phyloP scores from a whole-genome alignment of 2,329 filamentous ascomycete species.

The Exophiala lecanii-corni region DNA sequence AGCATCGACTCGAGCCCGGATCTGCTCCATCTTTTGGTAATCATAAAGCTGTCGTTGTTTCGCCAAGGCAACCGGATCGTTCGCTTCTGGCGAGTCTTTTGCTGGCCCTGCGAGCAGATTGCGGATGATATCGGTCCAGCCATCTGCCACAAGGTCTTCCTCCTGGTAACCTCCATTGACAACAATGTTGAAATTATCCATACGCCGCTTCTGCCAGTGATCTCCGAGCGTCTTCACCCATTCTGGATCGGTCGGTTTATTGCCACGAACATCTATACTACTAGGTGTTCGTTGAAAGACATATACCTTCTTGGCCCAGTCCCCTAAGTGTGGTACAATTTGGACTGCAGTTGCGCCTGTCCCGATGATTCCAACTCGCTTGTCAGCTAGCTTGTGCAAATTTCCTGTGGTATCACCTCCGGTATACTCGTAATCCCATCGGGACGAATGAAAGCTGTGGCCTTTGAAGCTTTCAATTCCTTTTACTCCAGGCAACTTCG shows the following conservation, averaged over 20 bases:
- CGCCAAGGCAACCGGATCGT: constrained; percentile 3
- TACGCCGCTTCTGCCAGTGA: constrained; percentile 28
- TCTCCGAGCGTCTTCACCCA: constrained; percentile 7
- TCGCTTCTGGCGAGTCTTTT: not conserved
- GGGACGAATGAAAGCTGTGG: constrained; percentile 40
- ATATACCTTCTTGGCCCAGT: constrained; percentile 29
- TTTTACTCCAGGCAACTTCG: constrained; percentile 26
- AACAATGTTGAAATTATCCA: constrained; percentile 30
- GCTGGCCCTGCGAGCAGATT: constrained; percentile 8
- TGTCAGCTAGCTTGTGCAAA: constrained; percentile 36
- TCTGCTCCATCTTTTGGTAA: constrained; percentile 21
- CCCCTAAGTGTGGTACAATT: constrained; percentile 33
- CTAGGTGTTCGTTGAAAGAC: constrained; percentile 34
- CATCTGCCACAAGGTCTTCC: constrained; percentile 29
- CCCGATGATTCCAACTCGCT: constrained; percentile 34
- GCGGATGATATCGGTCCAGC: constrained; percentile 26
- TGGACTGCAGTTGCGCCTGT: constrained; percentile 40
- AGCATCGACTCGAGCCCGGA: constrained; percentile 43
- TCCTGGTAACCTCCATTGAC: constrained; percentile 13
- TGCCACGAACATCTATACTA: constrained; percentile 30
- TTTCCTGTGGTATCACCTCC: constrained; percentile 30
- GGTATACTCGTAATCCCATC: constrained; percentile 43
- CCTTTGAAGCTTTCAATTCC: constrained; percentile 34
- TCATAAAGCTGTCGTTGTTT: constrained; percentile 19
- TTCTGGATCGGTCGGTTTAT: constrained; percentile 9